Evolutionary conservation across 192 early-diverging fungal genomes (phyloP), one percentile per base, ranked within the genome.

Genomic region (Backusella luteola): DNA sequence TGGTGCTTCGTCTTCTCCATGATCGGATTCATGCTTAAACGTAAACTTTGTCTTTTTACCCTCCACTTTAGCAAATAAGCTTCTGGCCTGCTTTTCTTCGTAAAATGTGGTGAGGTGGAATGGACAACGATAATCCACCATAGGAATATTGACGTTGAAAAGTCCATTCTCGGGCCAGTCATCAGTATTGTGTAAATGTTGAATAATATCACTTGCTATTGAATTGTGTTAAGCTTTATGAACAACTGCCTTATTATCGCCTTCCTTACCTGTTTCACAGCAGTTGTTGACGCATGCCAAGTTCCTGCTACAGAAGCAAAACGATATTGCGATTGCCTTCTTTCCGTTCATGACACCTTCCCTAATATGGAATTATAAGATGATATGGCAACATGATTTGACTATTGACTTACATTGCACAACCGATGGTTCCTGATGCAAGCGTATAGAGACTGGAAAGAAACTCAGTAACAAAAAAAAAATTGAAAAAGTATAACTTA

Each of bases 371-470:
- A 35, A 29, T 46, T 42, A 44, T 39, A 32, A 52, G n/a, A 19
- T 17, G 39, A 39, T 49, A 42, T 15, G 35, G 8, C 14, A 3
- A 23, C 44, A 46, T 49, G n/a, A 49, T n/a, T 19, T n/a, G 5
- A 1, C 46, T 4, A 6, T 6, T 44, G 4, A 67, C 67, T 75
- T 71, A 79, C 74, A 86, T 35, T 15, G 85, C 85, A 29, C 71
- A 83, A 34, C 85, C 85, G 71, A 86, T 80, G 14, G 85, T 86
- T 2, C 85, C 85, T 19, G 85, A 86, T 23, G 84, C 71, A 19
- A 86, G 69, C 11, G 80, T 86, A 36, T 79, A 80, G 14, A 75
- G 73, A 23, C 80, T 82, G 29, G n/a, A 56, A 56, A 63, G 12
- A 63, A 9, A 34, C 35, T 63, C 29, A 41, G n/a, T 17, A 49